A percentile compares a stretch with the other conserved stretches of the same genome.
phyloP scores from a whole-genome alignment of 352 stramenopile genomes.

The Globisporangium yorkense region DNA sequence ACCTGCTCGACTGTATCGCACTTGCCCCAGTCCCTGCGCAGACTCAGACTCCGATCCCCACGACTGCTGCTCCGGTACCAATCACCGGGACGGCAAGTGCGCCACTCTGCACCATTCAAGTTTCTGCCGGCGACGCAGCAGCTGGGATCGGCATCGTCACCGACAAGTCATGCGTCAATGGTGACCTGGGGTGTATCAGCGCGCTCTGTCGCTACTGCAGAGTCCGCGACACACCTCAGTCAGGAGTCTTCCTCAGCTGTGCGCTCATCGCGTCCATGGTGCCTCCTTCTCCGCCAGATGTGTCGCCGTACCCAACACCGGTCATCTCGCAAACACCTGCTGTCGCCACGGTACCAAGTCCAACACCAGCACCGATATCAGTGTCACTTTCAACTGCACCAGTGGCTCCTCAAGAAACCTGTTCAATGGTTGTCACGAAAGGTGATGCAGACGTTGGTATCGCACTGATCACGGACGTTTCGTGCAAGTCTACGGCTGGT shows the following conservation, averaged over 20 bases:
- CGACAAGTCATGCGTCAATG: slow-evolving; percentile 8
- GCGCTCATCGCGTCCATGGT: not conserved
- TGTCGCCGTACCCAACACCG: not conserved
- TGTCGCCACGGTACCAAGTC: not conserved
- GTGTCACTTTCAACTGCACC: slow-evolving; percentile 4
- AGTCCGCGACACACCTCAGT: slow-evolving; percentile 24
- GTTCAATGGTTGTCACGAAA: slow-evolving; percentile 3
- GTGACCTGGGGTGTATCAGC: slow-evolving; percentile 14
- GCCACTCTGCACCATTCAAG: not conserved
- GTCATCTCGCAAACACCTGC: no score
- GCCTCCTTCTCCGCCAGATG: not conserved
- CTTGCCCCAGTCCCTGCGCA: not conserved
- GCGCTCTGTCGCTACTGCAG: slow-evolving; percentile 31
- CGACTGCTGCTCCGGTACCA: not conserved
- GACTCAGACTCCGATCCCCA: not conserved
- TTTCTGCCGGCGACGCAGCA: slow-evolving; percentile 5
- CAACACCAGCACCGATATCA: not conserved
- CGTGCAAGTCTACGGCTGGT: slow-evolving; percentile 16
- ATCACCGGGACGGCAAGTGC: not conserved
- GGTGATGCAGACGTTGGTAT: slow-evolving; percentile 21
- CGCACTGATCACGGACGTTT: slow-evolving; percentile 19
- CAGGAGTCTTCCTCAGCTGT: slow-evolving; percentile 22
- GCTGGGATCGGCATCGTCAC: slow-evolving; percentile 14
- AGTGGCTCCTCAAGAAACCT: slow-evolving; percentile 1
- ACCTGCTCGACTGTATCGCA: slow-evolving; percentile 10